Evolutionary conservation across 2,329 filamentous ascomycete species (phyloP), one percentile per base, ranked within the genome.

Genomic region (Aspergillus puulaauensis): DNA sequence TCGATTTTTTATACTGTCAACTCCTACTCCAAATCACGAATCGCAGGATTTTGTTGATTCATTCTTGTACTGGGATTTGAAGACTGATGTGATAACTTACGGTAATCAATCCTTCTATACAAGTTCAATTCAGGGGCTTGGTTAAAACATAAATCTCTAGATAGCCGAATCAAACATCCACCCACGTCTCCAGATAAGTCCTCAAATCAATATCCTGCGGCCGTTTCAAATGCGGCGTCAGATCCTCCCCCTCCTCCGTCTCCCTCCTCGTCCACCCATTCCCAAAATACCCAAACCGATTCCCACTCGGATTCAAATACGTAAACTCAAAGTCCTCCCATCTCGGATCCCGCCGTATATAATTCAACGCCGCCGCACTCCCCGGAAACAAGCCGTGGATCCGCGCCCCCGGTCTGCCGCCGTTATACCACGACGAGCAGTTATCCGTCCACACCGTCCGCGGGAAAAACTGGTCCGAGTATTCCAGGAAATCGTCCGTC

Each of bases 401-500:
- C 4, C 86, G 76, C 0, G 79, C 82, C 0, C 87, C 87, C 0
- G 86, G 82, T 6, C 75, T 74, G 0, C 85, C 85, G 12, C 88
- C 85, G 59, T 91, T 91, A 58, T 88, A 89, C 89, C 89, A 91
- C 0, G 84, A 88, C 41, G 83, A 85, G 69, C 88, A 91, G 56
- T 84, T 82, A 52, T 87, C 71, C 0, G 70, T 69, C 70, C 70
- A 76, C 2, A 82, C 81, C 3, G 80, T 83, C 14, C 75, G 77
- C 1, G 79, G 78, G 63, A 80, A 82, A 67, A 82, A 83, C 0
- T 73, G 71, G 59, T 83, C 81, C 45, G 74, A 71, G 52, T 76
- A 74, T 23, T 72, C 70, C 45, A 73, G 64, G 44, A 75, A 76
- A 24, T 90, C 86, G 41, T 89, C 86, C 0, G 87, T 76, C 0